Evolutionary conservation across 768 basidiomycete genomes (phyloP).

Genomic region (Psilocybe sp.): DNA sequence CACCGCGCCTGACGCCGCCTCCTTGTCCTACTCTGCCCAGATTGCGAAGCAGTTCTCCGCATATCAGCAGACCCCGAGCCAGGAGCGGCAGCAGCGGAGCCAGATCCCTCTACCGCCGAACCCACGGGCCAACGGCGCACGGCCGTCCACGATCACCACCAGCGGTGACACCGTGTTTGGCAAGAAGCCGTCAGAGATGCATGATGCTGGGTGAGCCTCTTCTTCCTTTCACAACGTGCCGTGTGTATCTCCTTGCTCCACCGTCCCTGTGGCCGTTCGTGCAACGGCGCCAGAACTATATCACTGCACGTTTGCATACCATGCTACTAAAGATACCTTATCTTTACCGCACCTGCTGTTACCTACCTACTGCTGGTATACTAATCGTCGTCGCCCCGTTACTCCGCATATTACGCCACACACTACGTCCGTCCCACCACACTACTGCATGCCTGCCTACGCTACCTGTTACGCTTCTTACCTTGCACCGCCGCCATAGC

Average conservation of each 20-base stretch:
- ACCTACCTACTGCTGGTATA: neutral
- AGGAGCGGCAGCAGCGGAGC: conserved; percentile 52
- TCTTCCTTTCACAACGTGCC: conserved; percentile 7
- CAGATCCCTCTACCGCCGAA: conserved; percentile 23
- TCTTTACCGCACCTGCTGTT: neutral
- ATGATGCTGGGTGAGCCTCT: conserved; percentile 76
- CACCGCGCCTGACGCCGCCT: conserved; percentile 14
- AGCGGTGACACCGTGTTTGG: conserved; percentile 49
- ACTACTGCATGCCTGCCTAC: conserved; percentile 26
- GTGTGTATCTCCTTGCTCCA: conserved; percentile 8
- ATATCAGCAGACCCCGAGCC: conserved; percentile 64
- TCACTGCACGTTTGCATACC: conserved; percentile 1
- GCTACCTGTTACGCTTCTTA: conserved; percentile 13
- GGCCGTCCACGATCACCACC: conserved; percentile 14
- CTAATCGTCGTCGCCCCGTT: neutral
- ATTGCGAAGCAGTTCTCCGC: conserved; percentile 63
- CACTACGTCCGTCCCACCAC: conserved; percentile 6
- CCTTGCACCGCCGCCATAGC: conserved; percentile 35
- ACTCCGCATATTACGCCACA: neutral
- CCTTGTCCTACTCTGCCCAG: conserved; percentile 59
- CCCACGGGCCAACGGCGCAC: conserved; percentile 18
- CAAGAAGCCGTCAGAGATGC: conserved; percentile 71
- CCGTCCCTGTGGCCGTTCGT: conserved; percentile 5
- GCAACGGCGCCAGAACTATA: neutral
- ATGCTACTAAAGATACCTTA: neutral